Percentiles rank a stretch among this genome's conserved stretches.
These are phyloP conservation scores for Seiridium cupressi DNA, from an alignment of 2,329 filamentous ascomycete genomes.

Conservation along the genomic window DNA sequence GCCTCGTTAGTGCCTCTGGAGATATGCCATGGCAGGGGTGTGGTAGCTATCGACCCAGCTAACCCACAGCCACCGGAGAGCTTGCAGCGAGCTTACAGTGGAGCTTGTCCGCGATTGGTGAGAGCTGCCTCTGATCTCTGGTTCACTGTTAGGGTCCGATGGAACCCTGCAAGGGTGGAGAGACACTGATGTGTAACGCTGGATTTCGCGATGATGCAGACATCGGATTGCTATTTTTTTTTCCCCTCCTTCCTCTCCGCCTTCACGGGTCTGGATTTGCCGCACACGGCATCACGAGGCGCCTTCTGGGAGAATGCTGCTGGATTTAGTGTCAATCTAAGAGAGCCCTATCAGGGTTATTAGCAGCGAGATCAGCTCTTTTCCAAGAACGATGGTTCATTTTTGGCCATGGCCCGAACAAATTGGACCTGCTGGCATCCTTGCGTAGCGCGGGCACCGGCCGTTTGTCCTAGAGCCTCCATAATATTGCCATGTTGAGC, in stretches of 20 bases:
- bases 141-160: background rate
- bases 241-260: background rate
- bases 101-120: background rate
- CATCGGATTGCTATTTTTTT: background rate
- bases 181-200: background rate
- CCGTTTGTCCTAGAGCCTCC: background rate
- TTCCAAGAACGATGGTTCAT: background rate
- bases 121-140: background rate
- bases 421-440: constrained; percentile 6
- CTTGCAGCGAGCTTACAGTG: background rate
- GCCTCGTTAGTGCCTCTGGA: constrained; percentile 6
- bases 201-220: background rate
- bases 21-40: background rate
- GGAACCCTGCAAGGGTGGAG: background rate
- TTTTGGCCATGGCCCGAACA: background rate
- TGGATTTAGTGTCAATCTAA: background rate
- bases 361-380: background rate
- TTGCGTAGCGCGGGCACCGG: background rate
- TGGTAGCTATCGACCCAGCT: background rate
- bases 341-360: background rate
- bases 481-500: background rate
- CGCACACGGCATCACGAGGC: background rate
- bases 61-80: constrained; percentile 4
- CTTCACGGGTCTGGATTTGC: background rate
- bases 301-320: background rate